Evolutionary conservation across 805 yeast genomes (phyloP).

Genomic region (Blastobotrys muscicola): DNA sequence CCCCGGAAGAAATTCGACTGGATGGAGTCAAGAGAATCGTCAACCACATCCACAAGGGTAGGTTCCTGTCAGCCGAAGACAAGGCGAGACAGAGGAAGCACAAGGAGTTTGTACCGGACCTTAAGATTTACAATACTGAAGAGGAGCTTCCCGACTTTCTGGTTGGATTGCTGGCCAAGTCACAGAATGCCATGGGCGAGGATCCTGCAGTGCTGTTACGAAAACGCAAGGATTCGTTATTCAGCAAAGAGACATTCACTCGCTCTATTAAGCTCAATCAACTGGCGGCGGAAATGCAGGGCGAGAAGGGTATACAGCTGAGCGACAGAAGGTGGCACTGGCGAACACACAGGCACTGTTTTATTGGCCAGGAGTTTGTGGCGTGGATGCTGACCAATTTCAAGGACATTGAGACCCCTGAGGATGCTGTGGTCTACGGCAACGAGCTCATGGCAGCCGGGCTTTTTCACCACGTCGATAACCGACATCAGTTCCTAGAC

Average conservation of each 20-base stretch:
- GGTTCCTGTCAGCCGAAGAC: constrained; percentile 38
- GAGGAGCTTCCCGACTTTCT: constrained; percentile 48
- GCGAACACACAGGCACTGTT: constrained; percentile 65
- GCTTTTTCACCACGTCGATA: constrained; percentile 70
- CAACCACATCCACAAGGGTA: constrained; percentile 52
- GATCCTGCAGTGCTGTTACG: constrained; percentile 1
- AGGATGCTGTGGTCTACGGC: constrained; percentile 76
- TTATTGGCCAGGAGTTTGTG: constrained; percentile 78
- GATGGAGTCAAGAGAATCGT: constrained; percentile 70
- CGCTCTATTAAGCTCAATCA: constrained; percentile 41
- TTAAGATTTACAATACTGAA: constrained; percentile 80
- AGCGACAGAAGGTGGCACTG: constrained; percentile 89
- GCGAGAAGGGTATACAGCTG: constrained; percentile 50
- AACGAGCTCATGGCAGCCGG: constrained; percentile 64
- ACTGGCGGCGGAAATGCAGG: constrained; percentile 59
- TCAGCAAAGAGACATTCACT: constrained; percentile 31
- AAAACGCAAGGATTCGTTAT: constrained; percentile 17
- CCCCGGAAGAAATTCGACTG: constrained; percentile 80
- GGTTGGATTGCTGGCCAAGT: constrained; percentile 29
- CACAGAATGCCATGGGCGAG: constrained; percentile 30
- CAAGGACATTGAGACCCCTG: constrained; percentile 70
- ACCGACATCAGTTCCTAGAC: constrained; percentile 75
- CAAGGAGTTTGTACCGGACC: constrained; percentile 45
- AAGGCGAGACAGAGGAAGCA: constrained; percentile 36
- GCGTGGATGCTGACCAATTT: constrained; percentile 75